A percentile compares a stretch with the other conserved stretches of the same genome.
Evolutionary conservation across 2,329 filamentous ascomycete species (phyloP).

Genomic region (Stachybotrys chlorohalonatus): DNA sequence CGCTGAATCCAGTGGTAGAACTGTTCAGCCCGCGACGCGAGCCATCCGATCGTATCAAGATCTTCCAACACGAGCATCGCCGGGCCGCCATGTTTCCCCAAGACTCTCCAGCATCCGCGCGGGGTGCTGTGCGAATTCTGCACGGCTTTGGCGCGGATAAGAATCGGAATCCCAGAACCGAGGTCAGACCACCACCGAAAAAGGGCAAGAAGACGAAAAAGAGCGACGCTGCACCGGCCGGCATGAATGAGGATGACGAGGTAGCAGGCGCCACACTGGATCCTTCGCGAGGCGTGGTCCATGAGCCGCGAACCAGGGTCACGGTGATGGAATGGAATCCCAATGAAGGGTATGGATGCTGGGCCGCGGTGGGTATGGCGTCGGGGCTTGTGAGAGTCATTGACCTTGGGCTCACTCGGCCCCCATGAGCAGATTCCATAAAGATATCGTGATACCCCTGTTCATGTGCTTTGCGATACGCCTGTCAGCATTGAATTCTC

Average conservation of each 20-base stretch:
- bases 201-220: conserved; percentile 26
- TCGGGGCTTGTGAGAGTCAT: conserved; percentile 59
- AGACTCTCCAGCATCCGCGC: conserved; percentile 17
- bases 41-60: conserved; percentile 21
- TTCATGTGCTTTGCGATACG: conserved; percentile 1
- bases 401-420: conserved; percentile 47
- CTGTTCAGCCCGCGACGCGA: conserved; percentile 24
- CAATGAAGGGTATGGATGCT: conserved; percentile 54
- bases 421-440: too few relatives aligned
- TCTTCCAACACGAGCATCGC: conserved; percentile 47
- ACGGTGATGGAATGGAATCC: conserved; percentile 60
- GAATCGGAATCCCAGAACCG: conserved; percentile 36
- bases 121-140: conserved; percentile 41
- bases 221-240: conserved; percentile 21
- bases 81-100: conserved; percentile 19
- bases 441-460: conserved; percentile 1
- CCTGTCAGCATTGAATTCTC: conserved; percentile 37
- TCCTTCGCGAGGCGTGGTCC: conserved; percentile 38
- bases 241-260: conserved; percentile 21
- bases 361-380: conserved; percentile 58
- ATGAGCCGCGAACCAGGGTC: conserved; percentile 55
- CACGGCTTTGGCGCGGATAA: conserved; percentile 42
- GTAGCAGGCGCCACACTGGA: conserved; percentile 21
- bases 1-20: conserved; percentile 28
- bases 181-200: conserved; percentile 27